Percentiles rank a stretch among this genome's conserved stretches.
Conservation (phyloP, 169 alveolate species). For the Plasmodium adleri region DNA sequence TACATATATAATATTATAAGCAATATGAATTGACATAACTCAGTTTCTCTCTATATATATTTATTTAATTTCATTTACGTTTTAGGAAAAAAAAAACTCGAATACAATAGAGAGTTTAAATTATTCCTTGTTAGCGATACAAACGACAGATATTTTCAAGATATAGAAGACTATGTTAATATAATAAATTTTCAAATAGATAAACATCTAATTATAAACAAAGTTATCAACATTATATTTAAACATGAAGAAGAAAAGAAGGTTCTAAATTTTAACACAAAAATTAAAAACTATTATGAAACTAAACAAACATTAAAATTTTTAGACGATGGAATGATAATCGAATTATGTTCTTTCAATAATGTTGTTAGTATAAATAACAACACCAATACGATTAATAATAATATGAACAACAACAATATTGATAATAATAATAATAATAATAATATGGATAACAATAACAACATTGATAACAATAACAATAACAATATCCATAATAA, state of each 20-base stretch:
- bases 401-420: conserved; percentile 38
- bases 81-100: conserved; percentile 58
- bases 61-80: neutral
- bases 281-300: conserved; percentile 62
- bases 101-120: conserved; percentile 56
- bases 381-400: conserved; percentile 24
- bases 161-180: conserved; percentile 61
- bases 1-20: neutral
- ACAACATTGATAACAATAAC: too few species aligned
- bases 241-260: conserved; percentile 70
- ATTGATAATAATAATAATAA: conserved; percentile 2
- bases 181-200: conserved; percentile 68
- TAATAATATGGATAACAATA: too few species aligned
- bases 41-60: neutral
- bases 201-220: conserved; percentile 43
- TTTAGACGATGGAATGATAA: conserved; percentile 72
- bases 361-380: conserved; percentile 21
- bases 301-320: conserved; percentile 72
- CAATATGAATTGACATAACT: neutral
- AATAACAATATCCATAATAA: too few species aligned
- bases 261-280: conserved; percentile 61
- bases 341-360: conserved; percentile 55
- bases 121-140: conserved; percentile 66
- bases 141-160: conserved; percentile 58
- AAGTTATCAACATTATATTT: conserved; percentile 42